Evolutionary conservation across 257 asterid genomes (phyloP).

Genomic region (Solanum infundibuliforme): DNA sequence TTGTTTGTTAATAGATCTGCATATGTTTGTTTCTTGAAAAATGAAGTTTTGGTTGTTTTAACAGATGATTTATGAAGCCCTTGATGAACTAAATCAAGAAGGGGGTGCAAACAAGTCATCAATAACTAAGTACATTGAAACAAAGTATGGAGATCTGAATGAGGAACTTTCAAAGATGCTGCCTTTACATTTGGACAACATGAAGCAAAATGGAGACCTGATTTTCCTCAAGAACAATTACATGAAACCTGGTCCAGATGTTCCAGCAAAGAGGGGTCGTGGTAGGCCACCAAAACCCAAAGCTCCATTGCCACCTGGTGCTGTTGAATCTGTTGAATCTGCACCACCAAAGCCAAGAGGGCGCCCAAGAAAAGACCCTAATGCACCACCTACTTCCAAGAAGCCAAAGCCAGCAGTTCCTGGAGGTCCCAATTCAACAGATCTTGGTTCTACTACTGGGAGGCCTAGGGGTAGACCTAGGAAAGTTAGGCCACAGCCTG

Average conservation of each 20-base stretch:
- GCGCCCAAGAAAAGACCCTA: constrained; percentile 74
- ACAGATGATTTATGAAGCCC: constrained; percentile 51
- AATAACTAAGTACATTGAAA: constrained; percentile 54
- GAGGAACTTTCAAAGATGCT: constrained; percentile 53
- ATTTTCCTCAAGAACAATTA: constrained; percentile 60
- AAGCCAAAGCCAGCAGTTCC: constrained; percentile 41
- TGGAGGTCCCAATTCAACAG: constrained; percentile 6
- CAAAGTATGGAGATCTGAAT: constrained; percentile 62
- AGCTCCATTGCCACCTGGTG: constrained; percentile 32
- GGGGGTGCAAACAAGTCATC: constrained; percentile 73
- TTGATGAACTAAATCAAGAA: constrained; percentile 43
- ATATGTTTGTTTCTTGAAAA: neutral
- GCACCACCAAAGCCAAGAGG: constrained; percentile 59
- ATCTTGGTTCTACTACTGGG: constrained; percentile 10
- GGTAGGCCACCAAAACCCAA: constrained; percentile 79
- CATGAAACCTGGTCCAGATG: constrained; percentile 48
- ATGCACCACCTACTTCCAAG: constrained; percentile 57
- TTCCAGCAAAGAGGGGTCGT: constrained; percentile 61
- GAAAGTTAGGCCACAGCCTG: constrained; percentile 51
- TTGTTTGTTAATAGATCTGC: neutral
- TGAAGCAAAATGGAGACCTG: constrained; percentile 65
- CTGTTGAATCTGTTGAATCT: neutral
- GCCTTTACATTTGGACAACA: constrained; percentile 28
- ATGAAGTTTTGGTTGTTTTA: neutral
- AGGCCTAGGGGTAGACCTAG: constrained; percentile 86